These are phyloP conservation scores for Vishniacozyma victoriae DNA, from an alignment of 768 basidiomycete genomes.

Conservation along the genomic window DNA sequence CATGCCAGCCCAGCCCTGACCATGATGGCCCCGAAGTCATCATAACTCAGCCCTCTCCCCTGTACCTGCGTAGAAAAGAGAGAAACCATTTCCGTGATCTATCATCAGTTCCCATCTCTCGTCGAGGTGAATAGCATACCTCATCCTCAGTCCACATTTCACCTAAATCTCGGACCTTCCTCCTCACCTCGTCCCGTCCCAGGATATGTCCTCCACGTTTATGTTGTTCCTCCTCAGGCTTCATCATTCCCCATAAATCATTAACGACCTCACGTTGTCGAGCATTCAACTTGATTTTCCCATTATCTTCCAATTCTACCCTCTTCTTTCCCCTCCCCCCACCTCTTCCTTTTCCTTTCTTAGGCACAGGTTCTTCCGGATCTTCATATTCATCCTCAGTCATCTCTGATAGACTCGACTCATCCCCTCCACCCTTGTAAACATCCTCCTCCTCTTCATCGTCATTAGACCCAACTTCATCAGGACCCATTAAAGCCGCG, in stretches of 20 bases:
- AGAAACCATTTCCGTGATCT: conserved; percentile 45
- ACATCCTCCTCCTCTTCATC: conserved; percentile 18
- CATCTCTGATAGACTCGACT: conserved; percentile 6
- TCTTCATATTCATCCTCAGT: conserved; percentile 5
- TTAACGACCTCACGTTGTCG: conserved; percentile 37
- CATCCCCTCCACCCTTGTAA: conserved; percentile 11
- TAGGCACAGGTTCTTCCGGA: background rate
- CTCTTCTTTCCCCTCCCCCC: conserved; percentile 11
- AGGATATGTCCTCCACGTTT: conserved; percentile 6
- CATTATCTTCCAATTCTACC: conserved; percentile 2
- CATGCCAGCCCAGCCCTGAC: conserved; percentile 32
- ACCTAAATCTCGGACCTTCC: conserved; percentile 34
- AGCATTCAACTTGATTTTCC: conserved; percentile 15
- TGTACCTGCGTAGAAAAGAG: conserved; percentile 45
- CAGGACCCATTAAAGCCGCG: conserved; percentile 40
- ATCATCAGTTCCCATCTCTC: background rate
- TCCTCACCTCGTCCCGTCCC: conserved; percentile 40
- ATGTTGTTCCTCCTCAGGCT: conserved; percentile 5
- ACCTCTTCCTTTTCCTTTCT: conserved; percentile 4
- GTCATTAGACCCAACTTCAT: conserved; percentile 23
- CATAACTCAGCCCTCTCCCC: conserved; percentile 36
- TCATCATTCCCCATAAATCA: conserved; percentile 42
- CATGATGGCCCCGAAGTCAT: conserved; percentile 43
- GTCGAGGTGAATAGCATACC: conserved; percentile 18
- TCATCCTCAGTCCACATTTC: conserved; percentile 45